Evolutionary conservation across 805 yeast species (phyloP).

Genomic region (Tetrapisispora fleetii): DNA sequence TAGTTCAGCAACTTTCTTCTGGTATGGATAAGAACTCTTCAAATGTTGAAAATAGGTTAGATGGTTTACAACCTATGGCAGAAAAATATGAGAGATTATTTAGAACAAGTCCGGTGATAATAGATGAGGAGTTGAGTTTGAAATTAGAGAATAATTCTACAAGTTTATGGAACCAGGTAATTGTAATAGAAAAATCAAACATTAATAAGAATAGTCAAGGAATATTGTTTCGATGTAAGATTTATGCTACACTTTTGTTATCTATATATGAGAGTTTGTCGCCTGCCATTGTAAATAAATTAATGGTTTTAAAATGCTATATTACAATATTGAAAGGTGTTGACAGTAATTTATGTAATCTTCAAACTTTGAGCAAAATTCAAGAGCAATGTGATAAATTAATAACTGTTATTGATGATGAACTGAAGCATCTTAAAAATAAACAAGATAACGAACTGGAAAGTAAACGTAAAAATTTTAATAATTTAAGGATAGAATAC

Average conservation of each 20-base stretch:
- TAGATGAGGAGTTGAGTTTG: conserved; percentile 11
- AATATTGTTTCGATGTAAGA: conserved; percentile 13
- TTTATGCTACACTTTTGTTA: conserved; percentile 27
- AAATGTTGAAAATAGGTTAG: conserved; percentile 10
- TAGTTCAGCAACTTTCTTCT: conserved; percentile 8
- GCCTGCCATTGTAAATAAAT: conserved; percentile 16
- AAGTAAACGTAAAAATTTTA: conserved; percentile 2
- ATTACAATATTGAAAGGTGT: conserved; percentile 22
- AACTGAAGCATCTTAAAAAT: conserved; percentile 5
- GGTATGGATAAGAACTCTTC: neutral
- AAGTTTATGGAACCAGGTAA: conserved; percentile 31
- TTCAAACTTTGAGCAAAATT: conserved; percentile 11
- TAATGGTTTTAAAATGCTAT: conserved; percentile 28
- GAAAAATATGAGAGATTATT: conserved; percentile 27
- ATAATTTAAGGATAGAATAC: conserved; percentile 21
- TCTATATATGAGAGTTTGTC: conserved; percentile 25
- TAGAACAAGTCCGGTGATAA: conserved; percentile 14
- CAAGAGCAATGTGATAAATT: conserved; percentile 27
- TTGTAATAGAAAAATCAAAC: conserved; percentile 21
- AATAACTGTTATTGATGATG: conserved; percentile 16
- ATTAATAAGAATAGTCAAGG: conserved; percentile 3
- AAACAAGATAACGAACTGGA: conserved; percentile 2
- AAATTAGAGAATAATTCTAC: conserved; percentile 27
- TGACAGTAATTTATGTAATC: conserved; percentile 18
- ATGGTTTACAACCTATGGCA: conserved; percentile 24